Percentiles rank a stretch among this genome's conserved stretches.
Evolutionary conservation across 1,139 yeast genomes (phyloP).

Genomic region (Candida sanyaensis): DNA sequence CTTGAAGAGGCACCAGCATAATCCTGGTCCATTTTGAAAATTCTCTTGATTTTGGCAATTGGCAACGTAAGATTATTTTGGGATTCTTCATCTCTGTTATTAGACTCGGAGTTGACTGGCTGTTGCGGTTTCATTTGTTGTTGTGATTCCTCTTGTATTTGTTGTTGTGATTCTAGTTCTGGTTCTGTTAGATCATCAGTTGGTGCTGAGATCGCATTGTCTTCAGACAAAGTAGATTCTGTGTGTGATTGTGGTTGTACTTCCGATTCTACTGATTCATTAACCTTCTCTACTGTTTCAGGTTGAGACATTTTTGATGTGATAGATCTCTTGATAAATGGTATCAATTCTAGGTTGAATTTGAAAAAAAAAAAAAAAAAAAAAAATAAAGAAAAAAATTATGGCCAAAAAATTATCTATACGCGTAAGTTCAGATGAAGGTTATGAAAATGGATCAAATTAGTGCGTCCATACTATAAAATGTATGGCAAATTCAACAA

Average conservation of each 20-base stretch:
- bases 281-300: background rate
- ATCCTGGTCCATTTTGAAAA: slow-evolving; percentile 85
- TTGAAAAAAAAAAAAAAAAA: background rate
- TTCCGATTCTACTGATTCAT: background rate
- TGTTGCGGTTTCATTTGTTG: slow-evolving; percentile 16
- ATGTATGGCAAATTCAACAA: background rate
- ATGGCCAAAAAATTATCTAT: background rate
- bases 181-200: background rate
- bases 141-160: slow-evolving; percentile 7
- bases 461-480: background rate
- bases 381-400: background rate
- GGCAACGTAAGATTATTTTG: slow-evolving; percentile 49
- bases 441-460: too few species aligned
- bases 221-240: background rate
- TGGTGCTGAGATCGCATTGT: background rate
- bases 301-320: background rate
- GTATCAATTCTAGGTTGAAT: background rate
- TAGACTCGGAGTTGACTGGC: slow-evolving; percentile 19
- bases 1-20: slow-evolving; percentile 72
- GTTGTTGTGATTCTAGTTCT: slow-evolving; percentile 9
- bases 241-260: background rate
- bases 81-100: background rate
- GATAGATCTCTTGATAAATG: background rate
- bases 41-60: slow-evolving; percentile 76
- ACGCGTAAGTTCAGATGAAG: background rate